Conservation (phyloP, 2,329 filamentous ascomycete genomes). For the Coniella lustricola region DNA sequence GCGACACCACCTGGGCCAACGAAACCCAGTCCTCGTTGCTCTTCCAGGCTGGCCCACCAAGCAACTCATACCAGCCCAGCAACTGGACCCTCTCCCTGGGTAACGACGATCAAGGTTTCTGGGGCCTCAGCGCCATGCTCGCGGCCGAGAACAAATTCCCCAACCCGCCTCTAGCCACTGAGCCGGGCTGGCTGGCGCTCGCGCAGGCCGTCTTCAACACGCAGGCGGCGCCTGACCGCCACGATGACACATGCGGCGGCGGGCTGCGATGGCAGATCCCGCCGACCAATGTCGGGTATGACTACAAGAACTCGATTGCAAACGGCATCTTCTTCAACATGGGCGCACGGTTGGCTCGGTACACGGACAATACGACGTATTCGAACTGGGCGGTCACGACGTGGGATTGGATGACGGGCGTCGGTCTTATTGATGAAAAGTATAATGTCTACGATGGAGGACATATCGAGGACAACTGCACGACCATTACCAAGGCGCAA, state of each 20-base stretch:
- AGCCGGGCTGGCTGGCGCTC: constrained; percentile 46
- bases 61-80: constrained; percentile 23
- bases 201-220: constrained; percentile 55
- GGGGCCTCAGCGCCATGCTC: constrained; percentile 52
- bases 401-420: constrained; percentile 42
- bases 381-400: constrained; percentile 42
- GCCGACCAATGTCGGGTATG: constrained; percentile 53
- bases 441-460: constrained; percentile 57
- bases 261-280: constrained; percentile 60
- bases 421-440: constrained; percentile 40
- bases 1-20: constrained; percentile 51
- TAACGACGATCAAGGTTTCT: constrained; percentile 62
- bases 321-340: constrained; percentile 37
- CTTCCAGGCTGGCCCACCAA: constrained; percentile 23
- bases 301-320: constrained; percentile 49
- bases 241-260: constrained; percentile 49
- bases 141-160: constrained; percentile 50
- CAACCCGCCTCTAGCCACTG: constrained; percentile 37
- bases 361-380: constrained; percentile 47
- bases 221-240: constrained; percentile 48
- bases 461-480: constrained; percentile 46
- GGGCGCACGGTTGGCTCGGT: constrained; percentile 49
- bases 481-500: constrained; percentile 46
- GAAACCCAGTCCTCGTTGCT: constrained; percentile 23
- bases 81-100: constrained; percentile 27